phyloP scores from a whole-genome alignment of 441 rosid genomes.

The Flueggea neowawraea region DNA sequence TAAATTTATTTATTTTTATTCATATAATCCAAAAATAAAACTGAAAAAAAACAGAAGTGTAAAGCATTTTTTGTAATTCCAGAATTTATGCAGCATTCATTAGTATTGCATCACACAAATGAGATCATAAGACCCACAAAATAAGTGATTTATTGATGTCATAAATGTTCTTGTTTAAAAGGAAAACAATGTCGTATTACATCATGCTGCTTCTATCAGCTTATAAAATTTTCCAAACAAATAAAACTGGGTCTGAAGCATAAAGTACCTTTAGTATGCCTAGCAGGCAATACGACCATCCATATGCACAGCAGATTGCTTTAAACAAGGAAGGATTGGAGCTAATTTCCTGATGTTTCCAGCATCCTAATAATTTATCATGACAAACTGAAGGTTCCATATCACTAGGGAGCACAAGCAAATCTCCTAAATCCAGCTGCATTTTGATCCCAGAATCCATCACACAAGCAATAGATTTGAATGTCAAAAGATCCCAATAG shows the following conservation, averaged over 20 bases:
- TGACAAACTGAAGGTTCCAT: conserved; percentile 81
- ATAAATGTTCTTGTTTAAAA: no score
- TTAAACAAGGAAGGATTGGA: conserved; percentile 59
- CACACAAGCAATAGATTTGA: conserved; percentile 56
- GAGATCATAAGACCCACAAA: no score
- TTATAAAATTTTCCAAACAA: not conserved
- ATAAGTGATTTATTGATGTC: no score
- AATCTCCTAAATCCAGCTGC: conserved; percentile 86
- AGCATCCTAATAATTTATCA: conserved; percentile 51
- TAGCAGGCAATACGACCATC: conserved; percentile 76
- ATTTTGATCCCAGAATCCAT: conserved; percentile 63
- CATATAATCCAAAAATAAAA: no score
- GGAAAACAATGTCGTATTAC: no score
- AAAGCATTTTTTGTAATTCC: no score
- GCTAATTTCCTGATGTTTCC: conserved; percentile 53
- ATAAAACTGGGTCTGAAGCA: not conserved
- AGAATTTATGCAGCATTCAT: no score
- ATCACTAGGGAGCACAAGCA: conserved; percentile 71
- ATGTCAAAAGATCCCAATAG: conserved; percentile 65
- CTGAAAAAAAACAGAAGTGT: no score
- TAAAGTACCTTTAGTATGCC: conserved; percentile 77
- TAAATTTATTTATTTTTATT: no score
- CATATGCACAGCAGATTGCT: conserved; percentile 76
- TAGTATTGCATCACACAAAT: no score
- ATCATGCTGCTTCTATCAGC: not conserved